Percentiles rank a stretch among this genome's conserved stretches.
Conservation (phyloP, 257 asterid genomes). For the Perilla frutescens region DNA sequence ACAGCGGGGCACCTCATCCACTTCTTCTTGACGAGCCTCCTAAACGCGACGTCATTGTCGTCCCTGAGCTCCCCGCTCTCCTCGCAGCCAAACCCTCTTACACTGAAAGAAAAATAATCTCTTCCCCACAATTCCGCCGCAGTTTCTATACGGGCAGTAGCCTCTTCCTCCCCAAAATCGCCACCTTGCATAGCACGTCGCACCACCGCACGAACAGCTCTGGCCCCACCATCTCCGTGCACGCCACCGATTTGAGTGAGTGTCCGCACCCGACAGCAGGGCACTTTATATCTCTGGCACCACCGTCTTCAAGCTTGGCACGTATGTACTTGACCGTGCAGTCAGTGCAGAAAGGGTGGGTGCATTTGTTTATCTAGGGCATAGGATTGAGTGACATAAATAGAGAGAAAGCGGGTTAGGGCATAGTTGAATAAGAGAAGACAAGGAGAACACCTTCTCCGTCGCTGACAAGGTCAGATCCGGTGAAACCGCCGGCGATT, state of each 20-base stretch:
- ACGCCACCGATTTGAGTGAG: conserved; percentile 58
- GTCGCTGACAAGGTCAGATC: no score
- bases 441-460: no score
- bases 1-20: conserved; percentile 77
- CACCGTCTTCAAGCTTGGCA: conserved; percentile 62
- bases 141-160: conserved; percentile 63
- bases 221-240: conserved; percentile 44
- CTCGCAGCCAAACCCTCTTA: conserved; percentile 51
- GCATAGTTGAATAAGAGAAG: no score
- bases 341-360: conserved; percentile 72
- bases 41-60: conserved; percentile 56
- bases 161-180: conserved; percentile 38
- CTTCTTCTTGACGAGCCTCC: conserved; percentile 55
- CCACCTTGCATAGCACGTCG: conserved; percentile 62
- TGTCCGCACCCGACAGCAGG: conserved; percentile 59
- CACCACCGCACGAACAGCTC: conserved; percentile 71
- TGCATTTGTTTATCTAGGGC: conserved; percentile 25
- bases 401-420: no score
- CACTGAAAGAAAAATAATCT: conserved; percentile 62
- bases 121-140: conserved; percentile 59
- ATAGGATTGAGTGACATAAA: no score
- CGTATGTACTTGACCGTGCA: conserved; percentile 68
- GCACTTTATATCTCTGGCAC: conserved; percentile 55
- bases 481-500: no score
- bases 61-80: conserved; percentile 59